phyloP scores from a whole-genome alignment of 768 basidiomycete species.

The Imleria badia region DNA sequence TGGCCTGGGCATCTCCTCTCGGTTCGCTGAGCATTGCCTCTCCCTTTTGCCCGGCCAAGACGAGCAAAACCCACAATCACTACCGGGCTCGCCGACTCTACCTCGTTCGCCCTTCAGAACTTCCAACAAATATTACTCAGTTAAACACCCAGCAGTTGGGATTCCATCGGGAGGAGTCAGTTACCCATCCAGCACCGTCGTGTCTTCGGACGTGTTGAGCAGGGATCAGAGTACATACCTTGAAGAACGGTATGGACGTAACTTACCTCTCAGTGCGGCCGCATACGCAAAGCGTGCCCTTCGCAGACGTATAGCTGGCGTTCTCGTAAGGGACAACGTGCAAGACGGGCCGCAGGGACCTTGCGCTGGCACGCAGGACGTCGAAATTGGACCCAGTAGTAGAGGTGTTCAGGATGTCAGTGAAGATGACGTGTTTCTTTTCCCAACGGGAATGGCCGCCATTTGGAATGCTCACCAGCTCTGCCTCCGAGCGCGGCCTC shows the following conservation, averaged over 20 bases:
- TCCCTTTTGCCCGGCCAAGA: slow-evolving; percentile 57
- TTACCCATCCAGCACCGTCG: slow-evolving; percentile 6
- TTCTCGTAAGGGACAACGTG: slow-evolving; percentile 60
- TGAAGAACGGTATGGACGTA: slow-evolving; percentile 94
- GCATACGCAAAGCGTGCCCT: slow-evolving; percentile 83
- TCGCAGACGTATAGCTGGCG: slow-evolving; percentile 86
- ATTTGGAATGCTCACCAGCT: slow-evolving; percentile 91
- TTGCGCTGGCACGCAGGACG: slow-evolving; percentile 45
- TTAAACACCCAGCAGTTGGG: slow-evolving; percentile 17
- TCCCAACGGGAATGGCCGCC: slow-evolving; percentile 87
- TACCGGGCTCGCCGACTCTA: slow-evolving; percentile 16
- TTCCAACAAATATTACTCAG: slow-evolving; percentile 59
- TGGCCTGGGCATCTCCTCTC: slow-evolving; percentile 86
- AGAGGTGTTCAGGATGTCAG: slow-evolving; percentile 67
- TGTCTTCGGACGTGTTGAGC: slow-evolving; percentile 46
- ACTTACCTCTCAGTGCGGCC: slow-evolving; percentile 71
- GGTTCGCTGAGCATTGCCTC: slow-evolving; percentile 81
- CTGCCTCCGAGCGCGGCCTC: slow-evolving; percentile 46
- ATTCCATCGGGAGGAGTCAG: slow-evolving; percentile 3
- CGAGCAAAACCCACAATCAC: slow-evolving; percentile 22
- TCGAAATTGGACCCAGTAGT: slow-evolving; percentile 58
- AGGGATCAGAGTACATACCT: slow-evolving; percentile 73
- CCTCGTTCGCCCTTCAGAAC: slow-evolving; percentile 41
- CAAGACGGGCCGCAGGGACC: slow-evolving; percentile 35
- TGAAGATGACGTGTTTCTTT: slow-evolving; percentile 89